Evolutionary conservation across 2,329 filamentous ascomycete genomes (phyloP), one percentile per base, ranked within the genome.

Genomic region (Zymoseptoria tritici): DNA sequence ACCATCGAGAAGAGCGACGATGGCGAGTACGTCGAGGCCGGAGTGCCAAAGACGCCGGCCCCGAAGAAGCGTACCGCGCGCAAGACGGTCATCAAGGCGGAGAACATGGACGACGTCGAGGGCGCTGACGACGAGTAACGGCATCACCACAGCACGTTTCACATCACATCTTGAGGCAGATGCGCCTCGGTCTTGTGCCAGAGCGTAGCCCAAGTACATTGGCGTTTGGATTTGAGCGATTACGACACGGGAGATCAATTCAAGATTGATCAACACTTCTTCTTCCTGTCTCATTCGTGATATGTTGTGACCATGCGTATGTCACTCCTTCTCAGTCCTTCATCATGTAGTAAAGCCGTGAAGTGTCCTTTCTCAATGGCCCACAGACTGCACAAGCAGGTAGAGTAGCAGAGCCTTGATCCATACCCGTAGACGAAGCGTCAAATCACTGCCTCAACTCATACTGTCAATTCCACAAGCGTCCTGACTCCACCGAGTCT

Each of bases 1-100:
- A 24, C 8, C 21, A 61, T 61, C 21, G 75, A 73, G 63, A 73
- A 74, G 61, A 79, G 82, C 63, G 75, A 75, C 36, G 36, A 46
- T 46, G 36, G 36, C 36, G 36, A 46, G 36, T n/a, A 46, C 11
- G 36, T 3, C 11, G 36, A 16, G 13, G 36, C 36, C n/a, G 36
- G 36, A 1, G 36, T 13, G 13, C 16, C 36, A 2, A 46, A 46
- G 36, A 46, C 36, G 13, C 36, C 36, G 1, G 36, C 36, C 2
- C 36, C 36, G 36, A 46, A 46, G 36, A 46, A 46, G 36, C 36
- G 13, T 46, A 4, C 4, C 2, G 13, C 36, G 13, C 11, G 13
- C 36, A 16, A 46, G 36, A 46, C 13, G 2, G 36, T n/a, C 13
- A 46, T 46, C 36, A 46, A 46, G 36, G 36, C 13, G 11, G 36